A percentile compares a stretch with the other conserved stretches of the same genome.
Conservation (phyloP, 805 yeast genomes). For the Yarrowia sp. region DNA sequence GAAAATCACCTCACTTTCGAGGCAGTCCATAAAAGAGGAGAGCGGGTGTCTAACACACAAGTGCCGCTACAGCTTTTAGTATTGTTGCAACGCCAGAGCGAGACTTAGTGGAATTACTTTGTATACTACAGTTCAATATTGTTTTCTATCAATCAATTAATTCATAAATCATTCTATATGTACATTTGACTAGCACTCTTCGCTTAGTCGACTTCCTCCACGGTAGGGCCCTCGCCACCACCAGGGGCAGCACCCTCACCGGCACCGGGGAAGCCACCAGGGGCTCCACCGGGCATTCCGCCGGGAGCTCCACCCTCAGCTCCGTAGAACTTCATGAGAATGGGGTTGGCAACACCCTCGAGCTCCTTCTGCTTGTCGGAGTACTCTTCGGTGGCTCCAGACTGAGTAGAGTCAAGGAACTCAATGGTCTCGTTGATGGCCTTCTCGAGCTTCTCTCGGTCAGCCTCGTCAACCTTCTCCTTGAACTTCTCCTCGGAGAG, state of each 20-base stretch:
- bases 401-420: constrained; percentile 88
- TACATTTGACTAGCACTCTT: not conserved
- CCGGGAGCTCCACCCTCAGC: constrained; percentile 56
- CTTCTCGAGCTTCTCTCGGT: constrained; percentile 28
- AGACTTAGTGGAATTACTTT: too few relatives aligned
- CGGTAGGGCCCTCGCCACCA: constrained; percentile 33
- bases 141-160: not conserved
- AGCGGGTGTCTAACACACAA: too few relatives aligned
- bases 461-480: constrained; percentile 44
- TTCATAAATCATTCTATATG: not conserved
- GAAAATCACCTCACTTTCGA: too few relatives aligned
- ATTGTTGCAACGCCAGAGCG: too few relatives aligned
- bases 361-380: constrained; percentile 89
- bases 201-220: constrained; percentile 22
- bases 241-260: constrained; percentile 39
- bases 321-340: constrained; percentile 91
- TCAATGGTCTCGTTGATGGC: constrained; percentile 27
- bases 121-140: too few relatives aligned
- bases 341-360: constrained; percentile 90
- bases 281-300: constrained; percentile 46
- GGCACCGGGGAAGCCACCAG: constrained; percentile 52
- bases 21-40: too few relatives aligned
- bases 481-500: constrained; percentile 68
- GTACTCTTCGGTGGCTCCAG: constrained; percentile 87
- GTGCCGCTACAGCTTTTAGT: too few relatives aligned